phyloP scores from a whole-genome alignment of 2,329 filamentous ascomycete species.

The Botryotinia calthae region DNA sequence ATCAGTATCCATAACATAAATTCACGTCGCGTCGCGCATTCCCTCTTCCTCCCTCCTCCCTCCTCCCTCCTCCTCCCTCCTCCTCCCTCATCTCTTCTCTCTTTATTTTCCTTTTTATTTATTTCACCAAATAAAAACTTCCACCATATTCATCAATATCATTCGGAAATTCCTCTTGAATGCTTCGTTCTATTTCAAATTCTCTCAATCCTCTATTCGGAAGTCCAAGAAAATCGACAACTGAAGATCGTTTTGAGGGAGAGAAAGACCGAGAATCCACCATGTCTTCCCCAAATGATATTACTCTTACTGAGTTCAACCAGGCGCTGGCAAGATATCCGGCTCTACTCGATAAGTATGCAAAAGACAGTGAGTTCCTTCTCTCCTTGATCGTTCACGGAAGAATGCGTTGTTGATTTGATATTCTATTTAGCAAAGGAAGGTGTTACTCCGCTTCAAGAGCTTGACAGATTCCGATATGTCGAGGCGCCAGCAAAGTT shows the following conservation, averaged over 20 bases:
- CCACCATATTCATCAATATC: not conserved
- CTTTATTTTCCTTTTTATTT: constrained; percentile 13
- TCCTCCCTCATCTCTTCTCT: not conserved
- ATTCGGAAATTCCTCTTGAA: not conserved
- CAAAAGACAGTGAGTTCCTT: constrained; percentile 30
- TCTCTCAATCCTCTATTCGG: constrained; percentile 23
- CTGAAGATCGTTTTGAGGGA: constrained; percentile 2
- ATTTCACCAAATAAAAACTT: constrained; percentile 16
- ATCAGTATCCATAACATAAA: constrained; percentile 9
- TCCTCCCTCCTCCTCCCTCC: constrained; percentile 2
- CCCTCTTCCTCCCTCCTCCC: not conserved
- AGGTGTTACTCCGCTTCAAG: constrained; percentile 42
- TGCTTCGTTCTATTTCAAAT: constrained; percentile 20
- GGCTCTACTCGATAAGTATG: constrained; percentile 28
- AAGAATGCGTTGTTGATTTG: constrained; percentile 23
- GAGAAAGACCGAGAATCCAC: not conserved
- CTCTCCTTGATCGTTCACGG: not conserved
- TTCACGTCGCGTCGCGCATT: constrained; percentile 19
- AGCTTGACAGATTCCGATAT: constrained; percentile 62
- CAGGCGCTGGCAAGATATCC: constrained; percentile 34
- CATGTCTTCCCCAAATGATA: constrained; percentile 32
- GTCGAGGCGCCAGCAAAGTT: constrained; percentile 51
- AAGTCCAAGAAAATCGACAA: constrained; percentile 25
- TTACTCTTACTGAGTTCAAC: constrained; percentile 34
- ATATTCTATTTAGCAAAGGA: constrained; percentile 29